These are phyloP conservation scores for Termitomyces sp. DNA, from an alignment of 768 basidiomycete species.

Conservation along the genomic window DNA sequence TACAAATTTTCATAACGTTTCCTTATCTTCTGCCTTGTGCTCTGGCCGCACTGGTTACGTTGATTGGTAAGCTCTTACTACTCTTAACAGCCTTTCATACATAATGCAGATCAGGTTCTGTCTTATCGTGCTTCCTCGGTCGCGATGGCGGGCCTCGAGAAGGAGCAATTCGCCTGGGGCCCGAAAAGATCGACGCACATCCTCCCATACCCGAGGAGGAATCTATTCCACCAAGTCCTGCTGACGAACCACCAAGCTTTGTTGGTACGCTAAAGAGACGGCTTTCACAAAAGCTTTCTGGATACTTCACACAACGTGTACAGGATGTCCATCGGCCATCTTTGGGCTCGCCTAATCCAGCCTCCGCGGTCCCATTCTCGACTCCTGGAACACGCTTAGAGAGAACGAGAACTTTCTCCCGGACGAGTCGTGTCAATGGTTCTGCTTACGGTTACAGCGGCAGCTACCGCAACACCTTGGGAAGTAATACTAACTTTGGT, in stretches of 20 bases:
- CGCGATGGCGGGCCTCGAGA: slow-evolving; percentile 87
- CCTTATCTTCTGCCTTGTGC: slow-evolving; percentile 90
- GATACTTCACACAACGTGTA: slow-evolving; percentile 50
- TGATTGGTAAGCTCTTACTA: slow-evolving; percentile 45
- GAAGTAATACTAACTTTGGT: slow-evolving; percentile 39
- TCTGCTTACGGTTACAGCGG: slow-evolving; percentile 77
- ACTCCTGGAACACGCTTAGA: slow-evolving; percentile 34
- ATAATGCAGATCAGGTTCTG: slow-evolving; percentile 49
- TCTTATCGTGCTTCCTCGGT: slow-evolving; percentile 85
- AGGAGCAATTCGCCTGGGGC: slow-evolving; percentile 75
- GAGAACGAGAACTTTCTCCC: slow-evolving; percentile 43
- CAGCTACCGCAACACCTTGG: slow-evolving; percentile 48
- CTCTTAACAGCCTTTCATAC: slow-evolving; percentile 2
- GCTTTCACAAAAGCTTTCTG: slow-evolving; percentile 51
- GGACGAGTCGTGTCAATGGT: slow-evolving; percentile 59
- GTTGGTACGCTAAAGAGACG: slow-evolving; percentile 39
- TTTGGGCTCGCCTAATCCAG: slow-evolving; percentile 24
- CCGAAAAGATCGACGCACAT: slow-evolving; percentile 59
- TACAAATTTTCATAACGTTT: slow-evolving; percentile 66
- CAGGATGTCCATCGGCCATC: slow-evolving; percentile 30
- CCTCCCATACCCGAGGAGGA: slow-evolving; percentile 68
- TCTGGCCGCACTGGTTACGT: slow-evolving; percentile 71
- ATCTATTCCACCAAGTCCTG: slow-evolving; percentile 36
- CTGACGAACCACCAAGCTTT: slow-evolving; percentile 31
- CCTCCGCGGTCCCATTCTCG: slow-evolving; percentile 42